Percentiles rank a stretch among this genome's conserved stretches.
Conservation (phyloP, 352 stramenopile species). For the Phytophthora pseudosyringae region DNA sequence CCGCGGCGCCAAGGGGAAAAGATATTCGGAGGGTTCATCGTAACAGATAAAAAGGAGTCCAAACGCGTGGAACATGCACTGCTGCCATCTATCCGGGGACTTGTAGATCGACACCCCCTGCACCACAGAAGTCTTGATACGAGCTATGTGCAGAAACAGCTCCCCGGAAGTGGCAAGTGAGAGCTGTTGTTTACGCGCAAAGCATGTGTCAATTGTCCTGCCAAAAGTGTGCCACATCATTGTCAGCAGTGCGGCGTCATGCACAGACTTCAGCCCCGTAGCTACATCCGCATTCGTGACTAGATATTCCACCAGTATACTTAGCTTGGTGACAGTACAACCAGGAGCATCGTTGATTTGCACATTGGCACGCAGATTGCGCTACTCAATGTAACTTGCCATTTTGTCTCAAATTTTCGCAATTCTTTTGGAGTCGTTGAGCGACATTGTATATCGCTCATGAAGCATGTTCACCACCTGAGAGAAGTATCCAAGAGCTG, state of each 20-base stretch:
- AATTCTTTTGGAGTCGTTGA: conserved; percentile 19
- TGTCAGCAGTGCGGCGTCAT: not conserved
- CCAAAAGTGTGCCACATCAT: conserved; percentile 7
- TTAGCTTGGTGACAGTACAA: conserved; percentile 26
- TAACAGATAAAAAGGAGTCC: no score
- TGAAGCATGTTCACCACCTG: conserved; percentile 17
- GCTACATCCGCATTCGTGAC: conserved; percentile 17
- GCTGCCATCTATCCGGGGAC: no score
- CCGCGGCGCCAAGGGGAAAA: no score
- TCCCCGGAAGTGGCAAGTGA: no score
- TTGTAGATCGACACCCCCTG: no score
- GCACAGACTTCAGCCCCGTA: not conserved
- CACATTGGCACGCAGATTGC: conserved; percentile 22
- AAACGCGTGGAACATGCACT: no score
- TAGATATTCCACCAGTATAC: conserved; percentile 19
- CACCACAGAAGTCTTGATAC: no score
- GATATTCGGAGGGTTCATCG: no score
- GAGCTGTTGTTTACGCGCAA: no score
- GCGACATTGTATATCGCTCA: conserved; percentile 6
- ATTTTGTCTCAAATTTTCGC: conserved; percentile 36
- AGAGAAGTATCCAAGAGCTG: not conserved
- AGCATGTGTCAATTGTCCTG: not conserved
- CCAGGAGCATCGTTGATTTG: conserved; percentile 26
- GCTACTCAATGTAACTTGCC: conserved; percentile 22
- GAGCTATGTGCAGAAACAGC: no score